These are phyloP conservation scores for Alternaria gaisen DNA, from an alignment of 2,329 filamentous ascomycete species.

Conservation along the genomic window DNA sequence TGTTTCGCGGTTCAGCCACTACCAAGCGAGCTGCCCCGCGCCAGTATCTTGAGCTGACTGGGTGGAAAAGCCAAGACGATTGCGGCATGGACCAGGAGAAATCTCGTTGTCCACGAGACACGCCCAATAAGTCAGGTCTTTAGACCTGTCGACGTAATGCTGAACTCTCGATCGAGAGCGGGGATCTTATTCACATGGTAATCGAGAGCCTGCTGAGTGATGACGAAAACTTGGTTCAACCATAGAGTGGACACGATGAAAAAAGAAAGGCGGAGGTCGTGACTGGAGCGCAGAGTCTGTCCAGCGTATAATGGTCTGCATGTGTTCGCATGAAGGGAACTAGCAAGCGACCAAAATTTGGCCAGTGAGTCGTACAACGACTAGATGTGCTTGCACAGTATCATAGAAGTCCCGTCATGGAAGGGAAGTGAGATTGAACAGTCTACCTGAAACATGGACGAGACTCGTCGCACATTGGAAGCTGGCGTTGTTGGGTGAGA, in stretches of 20 bases:
- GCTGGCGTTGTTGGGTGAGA: conserved; percentile 4
- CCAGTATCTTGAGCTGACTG: conserved; percentile 9
- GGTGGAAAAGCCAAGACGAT: conserved; percentile 2
- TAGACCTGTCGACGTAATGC: not conserved
- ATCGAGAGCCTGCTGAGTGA: conserved; percentile 3
- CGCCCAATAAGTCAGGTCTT: not conserved
- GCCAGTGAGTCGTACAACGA: not conserved
- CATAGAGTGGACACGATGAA: not conserved
- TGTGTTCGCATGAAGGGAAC: not conserved
- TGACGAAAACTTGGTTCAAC: not conserved
- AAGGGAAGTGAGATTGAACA: not conserved
- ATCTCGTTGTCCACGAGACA: conserved; percentile 12
- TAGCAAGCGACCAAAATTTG: not conserved
- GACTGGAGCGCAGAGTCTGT: not conserved
- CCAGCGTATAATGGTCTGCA: not conserved
- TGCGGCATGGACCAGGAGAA: conserved; percentile 12
- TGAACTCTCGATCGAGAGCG: conserved; percentile 5
- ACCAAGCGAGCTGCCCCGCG: conserved; percentile 8
- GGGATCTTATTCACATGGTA: not conserved
- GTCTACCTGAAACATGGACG: not conserved
- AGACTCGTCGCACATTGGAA: not conserved
- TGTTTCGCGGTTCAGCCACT: conserved; percentile 8
- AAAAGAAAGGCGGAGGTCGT: not conserved
- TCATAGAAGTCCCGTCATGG: not conserved
- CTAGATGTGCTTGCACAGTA: not conserved